phyloP scores from a whole-genome alignment of 306 rosid genomes.

The Sicyos edulis region DNA sequence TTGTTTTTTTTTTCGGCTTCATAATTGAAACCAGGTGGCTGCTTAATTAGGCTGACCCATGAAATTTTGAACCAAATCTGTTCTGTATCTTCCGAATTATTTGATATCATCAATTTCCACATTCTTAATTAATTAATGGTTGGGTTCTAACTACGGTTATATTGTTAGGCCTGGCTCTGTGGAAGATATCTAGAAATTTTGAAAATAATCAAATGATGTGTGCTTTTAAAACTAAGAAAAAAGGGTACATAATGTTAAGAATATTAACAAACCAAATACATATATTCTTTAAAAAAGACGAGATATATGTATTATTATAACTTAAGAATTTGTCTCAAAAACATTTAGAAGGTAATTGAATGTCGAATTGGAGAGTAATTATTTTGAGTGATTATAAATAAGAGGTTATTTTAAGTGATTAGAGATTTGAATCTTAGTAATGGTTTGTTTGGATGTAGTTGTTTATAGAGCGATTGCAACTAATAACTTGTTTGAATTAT shows the following conservation, averaged over 20 bases:
- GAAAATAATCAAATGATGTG: too few species aligned
- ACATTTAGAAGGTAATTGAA: too few species aligned
- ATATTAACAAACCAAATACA: not conserved
- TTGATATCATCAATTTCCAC: not conserved
- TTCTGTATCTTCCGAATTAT: not conserved
- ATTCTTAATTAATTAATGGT: not conserved
- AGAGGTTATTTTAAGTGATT: too few species aligned
- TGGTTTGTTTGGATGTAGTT: too few species aligned
- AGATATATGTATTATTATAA: too few species aligned
- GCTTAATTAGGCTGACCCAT: not conserved
- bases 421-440: too few species aligned
- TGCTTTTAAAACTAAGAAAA: not conserved
- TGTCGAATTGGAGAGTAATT: too few species aligned
- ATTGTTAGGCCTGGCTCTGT: not conserved
- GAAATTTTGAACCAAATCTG: not conserved
- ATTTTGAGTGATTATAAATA: too few species aligned
- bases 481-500: too few species aligned
- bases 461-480: too few species aligned
- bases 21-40: slow-evolving; percentile 7
- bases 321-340: not conserved
- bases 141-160: not conserved
- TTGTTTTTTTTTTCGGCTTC: not conserved
- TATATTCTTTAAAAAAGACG: not conserved
- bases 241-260: not conserved
- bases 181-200: not conserved